These are phyloP conservation scores for Eutrema salsugineum DNA, from an alignment of 441 rosid species.

Conservation along the genomic window DNA sequence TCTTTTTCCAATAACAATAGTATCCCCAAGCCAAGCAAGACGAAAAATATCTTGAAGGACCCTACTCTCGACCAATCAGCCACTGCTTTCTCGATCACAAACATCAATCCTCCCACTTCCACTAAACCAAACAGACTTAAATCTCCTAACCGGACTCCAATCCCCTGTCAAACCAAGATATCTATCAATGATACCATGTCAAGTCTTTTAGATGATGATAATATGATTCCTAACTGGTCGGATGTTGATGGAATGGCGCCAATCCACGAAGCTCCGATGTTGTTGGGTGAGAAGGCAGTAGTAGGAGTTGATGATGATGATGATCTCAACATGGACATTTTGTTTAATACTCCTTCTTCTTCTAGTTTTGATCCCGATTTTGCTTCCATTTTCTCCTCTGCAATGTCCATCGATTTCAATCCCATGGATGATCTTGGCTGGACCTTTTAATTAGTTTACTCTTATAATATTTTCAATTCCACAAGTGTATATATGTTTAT, in stretches of 20 bases:
- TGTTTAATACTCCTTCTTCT: constrained; percentile 38
- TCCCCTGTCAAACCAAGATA: constrained; percentile 9
- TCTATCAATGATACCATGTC: constrained; percentile 25
- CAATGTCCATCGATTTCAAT: constrained; percentile 44
- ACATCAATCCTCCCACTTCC: constrained; percentile 27
- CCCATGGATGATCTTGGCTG: constrained; percentile 60
- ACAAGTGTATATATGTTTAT: constrained; percentile 23
- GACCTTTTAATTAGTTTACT: constrained; percentile 48
- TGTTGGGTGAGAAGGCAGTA: constrained; percentile 4
- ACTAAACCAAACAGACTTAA: constrained; percentile 25
- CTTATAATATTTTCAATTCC: background rate
- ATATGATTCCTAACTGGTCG: constrained; percentile 33
- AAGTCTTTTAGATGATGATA: constrained; percentile 33
- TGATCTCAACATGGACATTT: constrained; percentile 29
- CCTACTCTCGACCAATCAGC: constrained; percentile 34
- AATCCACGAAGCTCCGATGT: constrained; percentile 12
- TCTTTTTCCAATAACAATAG: constrained; percentile 6
- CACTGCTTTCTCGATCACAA: constrained; percentile 12
- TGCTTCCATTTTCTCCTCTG: constrained; percentile 39
- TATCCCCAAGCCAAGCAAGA: constrained; percentile 10
- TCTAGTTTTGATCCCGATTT: constrained; percentile 46
- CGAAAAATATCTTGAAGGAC: constrained; percentile 11
- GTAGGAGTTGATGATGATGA: constrained; percentile 20
- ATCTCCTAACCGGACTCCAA: constrained; percentile 31
- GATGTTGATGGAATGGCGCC: constrained; percentile 20